These are phyloP conservation scores for Pleurotus salmoneostramineus DNA, from an alignment of 768 basidiomycete species.

Conservation along the genomic window DNA sequence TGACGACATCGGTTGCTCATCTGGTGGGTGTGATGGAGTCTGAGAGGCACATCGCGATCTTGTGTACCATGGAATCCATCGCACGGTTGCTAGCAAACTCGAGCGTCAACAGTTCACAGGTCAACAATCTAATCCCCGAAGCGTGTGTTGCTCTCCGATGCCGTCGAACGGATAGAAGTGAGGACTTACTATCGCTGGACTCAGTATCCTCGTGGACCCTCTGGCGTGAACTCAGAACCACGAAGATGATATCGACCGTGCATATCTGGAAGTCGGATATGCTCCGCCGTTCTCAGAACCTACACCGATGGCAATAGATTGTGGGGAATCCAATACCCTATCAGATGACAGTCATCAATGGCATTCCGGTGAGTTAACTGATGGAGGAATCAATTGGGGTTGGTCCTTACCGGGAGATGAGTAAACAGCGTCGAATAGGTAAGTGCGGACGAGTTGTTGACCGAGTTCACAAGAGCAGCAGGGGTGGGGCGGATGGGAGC, in stretches of 20 bases:
- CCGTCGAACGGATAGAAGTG: constrained; percentile 4
- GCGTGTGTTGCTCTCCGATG: not conserved
- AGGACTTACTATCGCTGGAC: not conserved
- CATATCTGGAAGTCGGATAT: not conserved
- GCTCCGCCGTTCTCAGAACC: not conserved
- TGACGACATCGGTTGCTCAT: too few relatives aligned
- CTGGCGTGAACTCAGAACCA: too few relatives aligned
- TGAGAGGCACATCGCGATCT: too few relatives aligned
- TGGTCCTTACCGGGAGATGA: too few relatives aligned
- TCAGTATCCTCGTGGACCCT: not conserved
- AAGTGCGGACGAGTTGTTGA: not conserved
- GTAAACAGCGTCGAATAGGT: too few relatives aligned
- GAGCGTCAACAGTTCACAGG: not conserved
- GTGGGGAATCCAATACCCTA: too few relatives aligned
- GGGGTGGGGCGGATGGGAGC: not conserved
- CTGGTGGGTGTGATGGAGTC: too few relatives aligned
- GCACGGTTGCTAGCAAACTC: not conserved
- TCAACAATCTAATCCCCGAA: not conserved
- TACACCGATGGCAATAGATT: too few relatives aligned
- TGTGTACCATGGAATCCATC: not conserved
- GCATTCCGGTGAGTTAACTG: too few relatives aligned
- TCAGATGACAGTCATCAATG: too few relatives aligned
- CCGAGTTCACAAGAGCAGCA: not conserved
- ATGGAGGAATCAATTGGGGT: too few relatives aligned
- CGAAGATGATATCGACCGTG: not conserved